phyloP scores from a whole-genome alignment of 208 protist species.

The Tetramitus jugosus region DNA sequence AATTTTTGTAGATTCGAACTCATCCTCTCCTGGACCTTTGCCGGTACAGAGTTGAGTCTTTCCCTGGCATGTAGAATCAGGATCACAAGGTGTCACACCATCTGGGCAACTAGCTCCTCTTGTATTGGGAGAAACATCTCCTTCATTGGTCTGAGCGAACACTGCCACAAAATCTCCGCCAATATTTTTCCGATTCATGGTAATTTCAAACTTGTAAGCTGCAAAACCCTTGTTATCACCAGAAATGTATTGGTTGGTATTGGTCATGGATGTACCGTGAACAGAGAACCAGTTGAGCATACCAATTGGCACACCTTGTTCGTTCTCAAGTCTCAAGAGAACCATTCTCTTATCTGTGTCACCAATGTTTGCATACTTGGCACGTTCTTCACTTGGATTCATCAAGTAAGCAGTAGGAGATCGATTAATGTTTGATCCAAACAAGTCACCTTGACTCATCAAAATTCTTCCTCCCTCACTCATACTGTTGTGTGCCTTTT shows the following conservation, averaged over 20 bases:
- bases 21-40: slow-evolving; percentile 10
- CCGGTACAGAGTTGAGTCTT: background rate
- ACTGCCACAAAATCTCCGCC: background rate
- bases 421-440: background rate
- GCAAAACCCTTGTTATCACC: slow-evolving; percentile 21
- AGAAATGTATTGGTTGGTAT: slow-evolving; percentile 4
- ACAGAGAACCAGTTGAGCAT: background rate
- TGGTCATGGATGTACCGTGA: slow-evolving; percentile 1
- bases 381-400: slow-evolving; percentile 17
- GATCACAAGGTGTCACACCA: slow-evolving; percentile 11
- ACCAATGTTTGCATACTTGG: background rate
- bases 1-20: slow-evolving; percentile 8
- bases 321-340: background rate
- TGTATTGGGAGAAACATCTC: slow-evolving; percentile 21
- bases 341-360: slow-evolving; percentile 9
- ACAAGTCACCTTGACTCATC: background rate
- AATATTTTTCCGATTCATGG: background rate
- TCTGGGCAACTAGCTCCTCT: slow-evolving; percentile 5
- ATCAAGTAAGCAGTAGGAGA: background rate
- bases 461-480: background rate
- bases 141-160: slow-evolving; percentile 17
- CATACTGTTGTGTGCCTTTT: background rate
- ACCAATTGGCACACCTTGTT: background rate
- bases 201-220: background rate
- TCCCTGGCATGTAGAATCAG: slow-evolving; percentile 9